Conservation (phyloP, 192 early-diverging fungal genomes). For the Backusella luteola region DNA sequence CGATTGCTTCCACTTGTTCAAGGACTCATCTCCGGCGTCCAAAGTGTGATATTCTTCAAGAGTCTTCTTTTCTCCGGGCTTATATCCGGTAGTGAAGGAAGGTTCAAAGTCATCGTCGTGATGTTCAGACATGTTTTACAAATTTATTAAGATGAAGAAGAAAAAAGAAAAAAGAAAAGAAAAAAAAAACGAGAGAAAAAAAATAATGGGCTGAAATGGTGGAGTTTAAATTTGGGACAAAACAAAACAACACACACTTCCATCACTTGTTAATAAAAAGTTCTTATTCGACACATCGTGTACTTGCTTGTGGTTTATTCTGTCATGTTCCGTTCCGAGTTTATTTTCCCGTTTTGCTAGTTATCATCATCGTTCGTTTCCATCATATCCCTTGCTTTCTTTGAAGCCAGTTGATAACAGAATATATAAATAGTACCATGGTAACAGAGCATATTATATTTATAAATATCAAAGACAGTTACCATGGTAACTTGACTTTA, state of each 20-base stretch:
- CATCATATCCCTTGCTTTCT: neutral
- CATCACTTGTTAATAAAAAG: constrained; percentile 4
- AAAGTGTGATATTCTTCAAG: constrained; percentile 79
- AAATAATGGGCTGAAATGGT: neutral
- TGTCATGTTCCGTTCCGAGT: neutral
- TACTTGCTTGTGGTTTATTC: neutral
- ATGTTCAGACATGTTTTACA: constrained; percentile 42
- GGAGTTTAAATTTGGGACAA: neutral
- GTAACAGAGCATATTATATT: neutral
- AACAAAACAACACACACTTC: neutral
- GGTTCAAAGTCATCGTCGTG: constrained; percentile 73
- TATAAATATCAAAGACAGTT: no score
- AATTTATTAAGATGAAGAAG: neutral
- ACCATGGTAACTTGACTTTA: neutral
- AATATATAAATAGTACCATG: neutral
- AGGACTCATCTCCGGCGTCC: constrained; percentile 90
- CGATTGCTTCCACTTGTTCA: constrained; percentile 95
- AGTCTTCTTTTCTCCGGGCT: constrained; percentile 90
- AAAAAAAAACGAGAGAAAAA: constrained; percentile 7
- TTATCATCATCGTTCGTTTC: neutral
- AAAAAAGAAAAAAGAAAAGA: constrained; percentile 9
- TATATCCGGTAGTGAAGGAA: constrained; percentile 82
- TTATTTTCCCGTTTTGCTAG: neutral
- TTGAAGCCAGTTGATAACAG: neutral
- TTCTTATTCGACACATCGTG: neutral